phyloP scores from a whole-genome alignment of 495 filamentous ascomycete genomes.

The Penicillium turbatum region DNA sequence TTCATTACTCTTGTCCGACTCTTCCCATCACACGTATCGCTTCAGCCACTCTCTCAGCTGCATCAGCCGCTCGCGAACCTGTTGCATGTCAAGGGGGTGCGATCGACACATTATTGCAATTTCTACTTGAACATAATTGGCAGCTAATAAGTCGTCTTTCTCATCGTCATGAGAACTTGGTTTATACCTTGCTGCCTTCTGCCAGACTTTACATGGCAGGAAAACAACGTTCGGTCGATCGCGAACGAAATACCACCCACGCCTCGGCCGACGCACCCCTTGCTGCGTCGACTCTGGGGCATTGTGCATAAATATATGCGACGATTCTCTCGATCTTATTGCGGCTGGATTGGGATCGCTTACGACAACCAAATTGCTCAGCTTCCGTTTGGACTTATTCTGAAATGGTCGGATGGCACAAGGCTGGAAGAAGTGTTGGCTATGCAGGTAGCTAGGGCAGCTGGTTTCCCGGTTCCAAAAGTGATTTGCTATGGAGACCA shows the following conservation, averaged over 20 bases:
- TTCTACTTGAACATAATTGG: too few species aligned
- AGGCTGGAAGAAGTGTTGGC: slow-evolving; percentile 31
- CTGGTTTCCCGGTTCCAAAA: slow-evolving; percentile 28
- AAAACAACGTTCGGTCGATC: background rate
- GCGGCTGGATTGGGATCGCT: slow-evolving; percentile 20
- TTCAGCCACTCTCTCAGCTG: too few species aligned
- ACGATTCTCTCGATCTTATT: slow-evolving; percentile 23
- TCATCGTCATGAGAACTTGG: too few species aligned
- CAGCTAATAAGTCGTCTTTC: too few species aligned
- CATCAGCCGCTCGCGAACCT: too few species aligned
- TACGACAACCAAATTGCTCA: slow-evolving; percentile 29
- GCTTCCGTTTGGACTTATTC: slow-evolving; percentile 28
- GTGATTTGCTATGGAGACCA: slow-evolving; percentile 37
- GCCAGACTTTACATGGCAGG: slow-evolving; percentile 13
- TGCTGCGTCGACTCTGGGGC: slow-evolving; percentile 23
- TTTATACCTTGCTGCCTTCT: slow-evolving; percentile 4
- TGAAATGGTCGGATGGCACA: slow-evolving; percentile 37
- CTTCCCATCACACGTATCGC: too few species aligned
- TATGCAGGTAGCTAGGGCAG: slow-evolving; percentile 26
- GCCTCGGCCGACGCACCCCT: slow-evolving; percentile 12
- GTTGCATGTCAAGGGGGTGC: too few species aligned
- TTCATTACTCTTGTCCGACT: too few species aligned
- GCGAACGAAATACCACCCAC: slow-evolving; percentile 19
- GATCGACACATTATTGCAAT: too few species aligned
- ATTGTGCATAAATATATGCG: slow-evolving; percentile 16